Base-by-base conservation (phyloP, 306 rosid genomes). In the Cicer pinnatifidum region DNA sequence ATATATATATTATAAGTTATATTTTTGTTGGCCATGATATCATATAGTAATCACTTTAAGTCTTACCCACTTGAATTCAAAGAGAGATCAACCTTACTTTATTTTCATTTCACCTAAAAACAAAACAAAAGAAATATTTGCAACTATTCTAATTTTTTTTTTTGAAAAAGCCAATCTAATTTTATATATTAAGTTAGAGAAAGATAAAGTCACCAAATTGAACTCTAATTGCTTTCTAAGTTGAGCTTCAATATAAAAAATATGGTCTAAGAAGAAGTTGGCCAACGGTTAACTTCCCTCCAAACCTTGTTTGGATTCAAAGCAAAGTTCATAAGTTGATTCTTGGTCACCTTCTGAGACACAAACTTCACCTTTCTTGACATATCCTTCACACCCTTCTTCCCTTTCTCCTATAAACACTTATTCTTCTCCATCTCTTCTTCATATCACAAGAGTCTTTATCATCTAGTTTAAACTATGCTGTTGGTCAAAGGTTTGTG, bases 221-320 rank as follows among this genome's bases (percentile, higher is more conserved):
- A 82, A 80, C 53, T 71, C 54, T 58, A 57, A 84, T 73, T 77
- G 87, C 81, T 75, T 75, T 89, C 83, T 80, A 77, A 80, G 78
- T 67, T 85, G 81, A 81, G 81, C 88, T 83, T 80, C 82, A 77
- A 77, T 53, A 72, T 75, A 84, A 77, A 83, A 83, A 78, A 67
- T 45, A 76, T 66, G 80, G 72, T 73, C 53, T 51, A 9, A 69
- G 78, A 78, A 75, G 87, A 88, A 80, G 96, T 91, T 89, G 97
- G 94, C 97, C 89, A 89, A 86, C 92, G 80, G 96, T 90, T 91
- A 79, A 84, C 86, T 83, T 91, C 87, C 90, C 86, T 83, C 89
- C 92, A 75, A 86, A 82, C 84, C 69, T 78, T 84, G 71, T 72
- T 92, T 92, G 51, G 84, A 80, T 86, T 80, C 88, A 85, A 93